Base-by-base conservation (phyloP, 73 alveolate species). In the Symbiodinium natans region DNA sequence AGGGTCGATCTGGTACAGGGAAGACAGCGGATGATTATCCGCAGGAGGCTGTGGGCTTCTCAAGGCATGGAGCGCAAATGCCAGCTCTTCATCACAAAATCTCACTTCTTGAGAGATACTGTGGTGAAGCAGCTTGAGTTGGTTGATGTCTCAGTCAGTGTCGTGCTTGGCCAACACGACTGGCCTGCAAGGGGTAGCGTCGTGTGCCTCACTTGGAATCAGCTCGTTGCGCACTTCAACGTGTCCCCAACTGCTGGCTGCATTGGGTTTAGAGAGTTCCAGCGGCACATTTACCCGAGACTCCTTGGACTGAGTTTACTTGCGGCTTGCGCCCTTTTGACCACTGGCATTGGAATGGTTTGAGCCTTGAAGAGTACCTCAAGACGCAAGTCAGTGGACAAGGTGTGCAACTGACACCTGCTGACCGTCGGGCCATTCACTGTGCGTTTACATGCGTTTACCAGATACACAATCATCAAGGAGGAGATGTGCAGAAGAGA, bases 271-370 rank as follows among this genome's bases (percentile, higher is more conserved):
- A 25, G 36, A n/a, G 85, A 33, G 46, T 75, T 75, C 43, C 27
- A 75, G 43, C 29, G 13, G 13, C 31, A 75, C 9, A 75, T 75
- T 19, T 75, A 29, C 25, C 85, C 85, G 2, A n/a, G 23, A n/a
- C 85, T 75, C 46, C 85, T 33, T 75, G 85, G 85, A 75, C 85
- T 75, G 85, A 75, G 42, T 75, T 75, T 33, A n/a, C 85, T 29
- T 75, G 85, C 43, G 42, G 42, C 41, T 75, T 75, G 85, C 85
- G 85, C 29, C 85, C 85, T 10, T 75, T 75, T 34, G 43, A 21
- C 43, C 46, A 38, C n/a, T 75, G 85, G 85, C 85, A 75, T 43
- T 75, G 85, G 85, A 75, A 75, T 27, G 85, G 85, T 7, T 17
- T 75, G 7, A 33, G 42, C 85, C 85, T 75, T 11, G 85, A 75